Percentiles rank a stretch among this genome's conserved stretches.
Evolutionary conservation across 2,329 filamentous ascomycete species (phyloP).

Genomic region (Cercospora janseana): DNA sequence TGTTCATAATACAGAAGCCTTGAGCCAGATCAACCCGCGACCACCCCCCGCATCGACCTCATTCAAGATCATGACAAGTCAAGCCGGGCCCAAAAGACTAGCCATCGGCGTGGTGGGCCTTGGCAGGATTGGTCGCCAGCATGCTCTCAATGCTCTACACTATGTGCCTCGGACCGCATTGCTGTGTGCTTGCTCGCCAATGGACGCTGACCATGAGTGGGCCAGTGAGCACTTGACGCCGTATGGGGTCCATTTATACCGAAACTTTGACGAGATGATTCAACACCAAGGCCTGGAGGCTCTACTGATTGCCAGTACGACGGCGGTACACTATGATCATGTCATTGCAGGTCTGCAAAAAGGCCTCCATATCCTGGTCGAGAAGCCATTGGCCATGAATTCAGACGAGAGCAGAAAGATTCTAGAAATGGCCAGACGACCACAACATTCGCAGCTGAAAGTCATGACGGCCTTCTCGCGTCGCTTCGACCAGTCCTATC

Average conservation of each 20-base stretch:
- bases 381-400: slow-evolving; percentile 46
- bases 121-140: slow-evolving; percentile 21
- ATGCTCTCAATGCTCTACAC: slow-evolving; percentile 41
- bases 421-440: slow-evolving; percentile 7
- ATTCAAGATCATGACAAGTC: background rate
- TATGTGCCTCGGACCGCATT: slow-evolving; percentile 46
- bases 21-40: too few species aligned
- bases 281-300: slow-evolving; percentile 55
- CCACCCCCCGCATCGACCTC: too few species aligned
- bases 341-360: slow-evolving; percentile 56
- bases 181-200: slow-evolving; percentile 46
- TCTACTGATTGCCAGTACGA: slow-evolving; percentile 55
- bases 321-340: slow-evolving; percentile 57
- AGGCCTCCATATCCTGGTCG: slow-evolving; percentile 57
- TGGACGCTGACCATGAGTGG: slow-evolving; percentile 43
- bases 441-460: slow-evolving; percentile 37
- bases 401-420: slow-evolving; percentile 18
- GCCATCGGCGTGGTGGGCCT: slow-evolving; percentile 23
- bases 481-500: slow-evolving; percentile 48
- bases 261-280: slow-evolving; percentile 57
- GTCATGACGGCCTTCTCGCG: slow-evolving; percentile 48
- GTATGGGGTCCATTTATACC: slow-evolving; percentile 54
- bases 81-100: slow-evolving; percentile 9
- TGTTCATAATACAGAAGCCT: too few species aligned
- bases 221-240: slow-evolving; percentile 51